Evolutionary conservation across 73 alveolate genomes (phyloP), one percentile per base, ranked within the genome.

Genomic region (Paramecium sexaurelia): DNA sequence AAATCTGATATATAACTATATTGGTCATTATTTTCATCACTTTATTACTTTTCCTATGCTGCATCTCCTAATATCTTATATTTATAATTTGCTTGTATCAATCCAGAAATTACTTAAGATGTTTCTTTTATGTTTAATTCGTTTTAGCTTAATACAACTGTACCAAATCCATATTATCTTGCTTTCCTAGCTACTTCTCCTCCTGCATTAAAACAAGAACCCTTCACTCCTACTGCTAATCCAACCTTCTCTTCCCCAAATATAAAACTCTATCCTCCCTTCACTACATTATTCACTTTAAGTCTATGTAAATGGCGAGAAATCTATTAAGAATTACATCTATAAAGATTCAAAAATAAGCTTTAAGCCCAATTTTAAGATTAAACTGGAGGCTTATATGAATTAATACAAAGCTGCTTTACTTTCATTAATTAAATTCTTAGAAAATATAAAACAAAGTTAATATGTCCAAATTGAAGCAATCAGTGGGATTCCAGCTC

Each of bases 151-250:
- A 78, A 33, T 11, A 78, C 90, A 24, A 78, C 71, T 7, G 43
- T 43, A 1, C 75, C 55, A 43, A 78, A 78, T 3, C 90, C 90
- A 78, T 13, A 40, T 43, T n/a, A 8, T 39, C 71, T 37, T 22
- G 73, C 71, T 20, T 78, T 78, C 10, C 71, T 39, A 7, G 51
- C 71, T 29, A 78, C 55, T 17, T 39, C 75, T 13, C 61, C 90
- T 26, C 90, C 90, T 39, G 75, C 40, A 40, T 78, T 78, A 47
- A 17, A 78, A 24, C 45, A 22, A 2, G 75, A 40, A 7, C 90
- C 90, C 90, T 78, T 78, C 1, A 78, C 90, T 22, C 90, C 90
- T n/a, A 78, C 90, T 37, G 90, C 90, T 19, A 78, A 40, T 3
- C 90, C 90, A 41, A 78, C 90, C 41, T 78, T 78, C 32, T 78